phyloP scores from a whole-genome alignment of 768 basidiomycete genomes.

The Gautieria morchelliformis region DNA sequence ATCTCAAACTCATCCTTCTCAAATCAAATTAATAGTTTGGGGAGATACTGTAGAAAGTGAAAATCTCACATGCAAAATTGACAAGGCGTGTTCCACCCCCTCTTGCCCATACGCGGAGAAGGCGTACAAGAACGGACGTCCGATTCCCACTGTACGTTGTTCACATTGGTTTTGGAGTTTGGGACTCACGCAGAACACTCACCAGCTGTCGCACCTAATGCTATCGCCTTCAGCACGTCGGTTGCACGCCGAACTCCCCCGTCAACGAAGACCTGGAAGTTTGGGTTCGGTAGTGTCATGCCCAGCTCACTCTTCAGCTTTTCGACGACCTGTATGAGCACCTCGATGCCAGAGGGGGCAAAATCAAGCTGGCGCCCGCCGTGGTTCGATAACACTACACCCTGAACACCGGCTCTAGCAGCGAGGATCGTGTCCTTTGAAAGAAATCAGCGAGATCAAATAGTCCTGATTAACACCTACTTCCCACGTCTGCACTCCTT shows the following conservation, averaged over 20 bases:
- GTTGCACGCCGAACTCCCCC: conserved; percentile 92
- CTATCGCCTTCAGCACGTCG: conserved; percentile 82
- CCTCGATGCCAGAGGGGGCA: conserved; percentile 30
- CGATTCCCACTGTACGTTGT: conserved; percentile 53
- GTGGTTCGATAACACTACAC: conserved; percentile 50
- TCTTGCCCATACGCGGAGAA: conserved; percentile 84
- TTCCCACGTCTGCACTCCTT: conserved; percentile 59
- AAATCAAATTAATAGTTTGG: neutral
- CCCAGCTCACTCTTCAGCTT: conserved; percentile 25
- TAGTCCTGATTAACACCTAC: conserved; percentile 11
- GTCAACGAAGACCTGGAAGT: conserved; percentile 79
- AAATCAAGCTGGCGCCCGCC: conserved; percentile 51
- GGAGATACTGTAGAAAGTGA: conserved; percentile 13
- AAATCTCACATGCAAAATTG: conserved; percentile 54
- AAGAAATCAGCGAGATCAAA: neutral
- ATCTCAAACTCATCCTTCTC: conserved; percentile 94
- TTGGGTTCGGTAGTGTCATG: conserved; percentile 25
- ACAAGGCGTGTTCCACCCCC: conserved; percentile 75
- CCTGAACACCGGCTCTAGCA: conserved; percentile 33
- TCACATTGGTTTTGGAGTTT: conserved; percentile 31
- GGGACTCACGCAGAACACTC: conserved; percentile 34
- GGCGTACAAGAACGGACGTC: conserved; percentile 81
- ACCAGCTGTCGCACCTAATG: conserved; percentile 80
- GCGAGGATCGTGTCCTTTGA: conserved; percentile 40
- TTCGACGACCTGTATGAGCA: conserved; percentile 31